phyloP scores from a whole-genome alignment of 805 yeast genomes.

The Metschnikowia chrysomelidarum region DNA sequence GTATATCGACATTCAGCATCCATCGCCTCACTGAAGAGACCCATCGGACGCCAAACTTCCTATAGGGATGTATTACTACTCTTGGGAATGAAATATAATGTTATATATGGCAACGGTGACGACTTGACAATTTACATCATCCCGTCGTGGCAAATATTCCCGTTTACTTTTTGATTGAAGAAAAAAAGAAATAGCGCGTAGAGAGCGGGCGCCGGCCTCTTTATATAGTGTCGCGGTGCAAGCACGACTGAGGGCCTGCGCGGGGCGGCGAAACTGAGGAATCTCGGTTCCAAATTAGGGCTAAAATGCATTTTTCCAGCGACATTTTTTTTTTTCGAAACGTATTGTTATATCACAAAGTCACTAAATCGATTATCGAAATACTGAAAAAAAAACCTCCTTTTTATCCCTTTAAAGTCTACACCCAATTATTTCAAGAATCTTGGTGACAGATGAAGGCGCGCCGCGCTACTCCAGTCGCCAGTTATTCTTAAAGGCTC shows the following conservation, averaged over 20 bases:
- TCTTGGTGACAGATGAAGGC: too few relatives aligned
- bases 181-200: slow-evolving; percentile 20
- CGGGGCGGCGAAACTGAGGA: too few relatives aligned
- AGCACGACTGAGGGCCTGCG: slow-evolving; percentile 16
- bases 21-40: slow-evolving; percentile 53
- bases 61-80: slow-evolving; percentile 45
- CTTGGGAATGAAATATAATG: slow-evolving; percentile 49
- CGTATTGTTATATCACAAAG: too few relatives aligned
- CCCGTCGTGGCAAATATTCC: slow-evolving; percentile 71
- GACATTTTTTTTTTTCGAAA: too few relatives aligned
- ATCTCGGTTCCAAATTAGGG: too few relatives aligned
- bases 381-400: too few relatives aligned
- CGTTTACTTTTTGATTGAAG: slow-evolving; percentile 59
- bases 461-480: too few relatives aligned
- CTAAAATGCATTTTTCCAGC: too few relatives aligned
- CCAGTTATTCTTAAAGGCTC: too few relatives aligned
- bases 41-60: slow-evolving; percentile 59
- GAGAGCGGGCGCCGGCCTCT: slow-evolving; percentile 11
- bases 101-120: slow-evolving; percentile 59
- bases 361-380: too few relatives aligned
- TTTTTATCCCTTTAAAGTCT: too few relatives aligned
- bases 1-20: slow-evolving; percentile 59
- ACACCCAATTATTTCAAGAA: too few relatives aligned
- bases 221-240: slow-evolving; percentile 15
- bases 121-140: slow-evolving; percentile 58